Evolutionary conservation across 768 basidiomycete species (phyloP), one percentile per base, ranked within the genome.

Genomic region (Lactarius evosmus): DNA sequence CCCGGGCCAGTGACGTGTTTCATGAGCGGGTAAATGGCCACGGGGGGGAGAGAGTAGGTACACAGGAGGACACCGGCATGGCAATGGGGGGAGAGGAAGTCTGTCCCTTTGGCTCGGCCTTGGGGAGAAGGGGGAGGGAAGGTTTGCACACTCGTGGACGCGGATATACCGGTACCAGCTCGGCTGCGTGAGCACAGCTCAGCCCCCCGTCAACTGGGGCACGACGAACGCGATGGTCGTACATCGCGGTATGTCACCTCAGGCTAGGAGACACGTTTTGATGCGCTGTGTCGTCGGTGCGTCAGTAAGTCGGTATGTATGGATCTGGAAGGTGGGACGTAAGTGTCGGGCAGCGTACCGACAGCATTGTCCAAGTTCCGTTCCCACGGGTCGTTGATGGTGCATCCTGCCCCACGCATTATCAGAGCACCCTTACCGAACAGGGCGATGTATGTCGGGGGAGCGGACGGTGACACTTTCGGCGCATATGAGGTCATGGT

Each of bases 311-410:
- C 58, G 33, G 30, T 11, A 30, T n/a, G 41, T 7, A 50, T 16
- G 40, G 19, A 12, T 19, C 33, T 27, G n/a, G n/a, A n/a, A n/a
- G n/a, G n/a, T n/a, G n/a, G n/a, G n/a, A n/a, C n/a, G n/a, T n/a
- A n/a, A n/a, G n/a, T n/a, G n/a, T 49, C 16, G 52, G 29, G 22
- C 5, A 22, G 74, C 84, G 62, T 71, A 95, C 95, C 94, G 55
- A 98, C 97, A 40, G 88, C 86, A 72, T 85, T 87, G 80, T 99
- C 97, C 51, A 97, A 83, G 65, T 92, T 86, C 67, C 81, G 82
- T 75, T 99, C 97, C 96, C 97, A 98, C 86, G 98, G 87, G 72
- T 99, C 97, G 74, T 99, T 99, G 70, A 99, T 96, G 2, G 93
- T 98, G 75, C 97, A 99, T 3, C 97, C 97, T 25, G 97, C 97